Conservation (phyloP, 2,329 filamentous ascomycete species). For the Balansia obtecta region DNA sequence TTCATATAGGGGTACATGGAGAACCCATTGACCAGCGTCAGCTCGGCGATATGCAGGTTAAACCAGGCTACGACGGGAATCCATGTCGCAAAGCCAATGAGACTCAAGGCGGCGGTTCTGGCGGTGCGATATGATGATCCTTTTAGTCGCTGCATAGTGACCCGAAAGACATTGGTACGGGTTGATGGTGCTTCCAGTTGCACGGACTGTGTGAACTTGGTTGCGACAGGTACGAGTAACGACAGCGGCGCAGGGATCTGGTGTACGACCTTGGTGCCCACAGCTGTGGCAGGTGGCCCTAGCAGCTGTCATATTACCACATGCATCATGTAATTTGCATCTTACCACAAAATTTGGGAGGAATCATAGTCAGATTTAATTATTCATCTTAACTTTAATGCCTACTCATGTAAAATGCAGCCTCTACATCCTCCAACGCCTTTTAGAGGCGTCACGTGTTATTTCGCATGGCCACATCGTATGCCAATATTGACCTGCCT, state of each 20-base stretch:
- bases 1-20: constrained; percentile 76
- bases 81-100: constrained; percentile 46
- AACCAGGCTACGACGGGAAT: constrained; percentile 49
- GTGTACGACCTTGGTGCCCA: too few species aligned
- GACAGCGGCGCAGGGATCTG: too few species aligned
- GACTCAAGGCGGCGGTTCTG: constrained; percentile 28
- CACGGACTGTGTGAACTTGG: not conserved
- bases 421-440: constrained; percentile 2
- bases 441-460: constrained; percentile 4
- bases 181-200: not conserved
- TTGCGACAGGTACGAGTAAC: too few species aligned
- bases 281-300: too few species aligned
- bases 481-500: constrained; percentile 1
- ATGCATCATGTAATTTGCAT: not conserved
- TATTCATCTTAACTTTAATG: not conserved
- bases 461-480: constrained; percentile 2
- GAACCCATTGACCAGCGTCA: constrained; percentile 43
- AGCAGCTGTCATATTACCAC: too few species aligned
- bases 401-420: not conserved
- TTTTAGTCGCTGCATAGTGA: constrained; percentile 22
- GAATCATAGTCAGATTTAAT: not conserved
- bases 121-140: constrained; percentile 13
- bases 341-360: too few species aligned
- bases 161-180: not conserved
- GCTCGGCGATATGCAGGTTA: constrained; percentile 46